Evolutionary conservation across 768 basidiomycete genomes (phyloP).

Genomic region (Saitozyma sp.): DNA sequence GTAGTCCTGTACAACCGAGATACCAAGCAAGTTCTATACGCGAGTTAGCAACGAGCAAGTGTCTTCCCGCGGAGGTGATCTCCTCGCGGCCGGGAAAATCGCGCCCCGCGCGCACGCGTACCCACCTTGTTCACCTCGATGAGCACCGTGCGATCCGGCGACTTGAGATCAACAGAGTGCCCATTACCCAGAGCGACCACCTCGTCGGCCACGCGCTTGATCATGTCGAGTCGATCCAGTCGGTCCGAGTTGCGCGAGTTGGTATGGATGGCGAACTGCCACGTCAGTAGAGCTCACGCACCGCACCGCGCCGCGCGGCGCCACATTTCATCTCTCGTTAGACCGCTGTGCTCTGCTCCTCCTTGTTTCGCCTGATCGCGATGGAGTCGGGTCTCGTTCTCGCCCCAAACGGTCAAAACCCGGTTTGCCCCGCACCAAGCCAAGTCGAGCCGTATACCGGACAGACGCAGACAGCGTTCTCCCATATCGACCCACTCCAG

Average conservation of each 20-base stretch:
- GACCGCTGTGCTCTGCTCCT: background rate
- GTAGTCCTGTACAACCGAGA: slow-evolving; percentile 38
- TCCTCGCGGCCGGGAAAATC: background rate
- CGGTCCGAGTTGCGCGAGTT: slow-evolving; percentile 30
- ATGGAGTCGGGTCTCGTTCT: background rate
- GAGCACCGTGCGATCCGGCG: slow-evolving; percentile 37
- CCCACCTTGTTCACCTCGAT: slow-evolving; percentile 38
- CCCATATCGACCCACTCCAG: too few relatives aligned
- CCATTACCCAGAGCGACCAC: slow-evolving; percentile 21
- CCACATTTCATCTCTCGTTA: background rate
- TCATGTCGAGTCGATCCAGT: slow-evolving; percentile 37
- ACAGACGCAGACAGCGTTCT: background rate
- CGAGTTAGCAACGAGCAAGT: background rate
- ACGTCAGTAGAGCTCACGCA: too few relatives aligned
- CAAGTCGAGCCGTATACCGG: background rate
- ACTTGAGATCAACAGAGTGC: slow-evolving; percentile 38
- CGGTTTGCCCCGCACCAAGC: background rate
- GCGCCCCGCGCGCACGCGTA: background rate
- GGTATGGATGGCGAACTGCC: slow-evolving; percentile 32
- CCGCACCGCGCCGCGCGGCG: too few relatives aligned
- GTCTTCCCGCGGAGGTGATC: background rate
- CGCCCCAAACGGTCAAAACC: too few relatives aligned
- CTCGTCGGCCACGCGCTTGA: slow-evolving; percentile 34
- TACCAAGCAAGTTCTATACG: slow-evolving; percentile 29
- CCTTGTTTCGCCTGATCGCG: too few relatives aligned